phyloP scores from a whole-genome alignment of 179 eudicot genomes.

The Spergularia azorica region DNA sequence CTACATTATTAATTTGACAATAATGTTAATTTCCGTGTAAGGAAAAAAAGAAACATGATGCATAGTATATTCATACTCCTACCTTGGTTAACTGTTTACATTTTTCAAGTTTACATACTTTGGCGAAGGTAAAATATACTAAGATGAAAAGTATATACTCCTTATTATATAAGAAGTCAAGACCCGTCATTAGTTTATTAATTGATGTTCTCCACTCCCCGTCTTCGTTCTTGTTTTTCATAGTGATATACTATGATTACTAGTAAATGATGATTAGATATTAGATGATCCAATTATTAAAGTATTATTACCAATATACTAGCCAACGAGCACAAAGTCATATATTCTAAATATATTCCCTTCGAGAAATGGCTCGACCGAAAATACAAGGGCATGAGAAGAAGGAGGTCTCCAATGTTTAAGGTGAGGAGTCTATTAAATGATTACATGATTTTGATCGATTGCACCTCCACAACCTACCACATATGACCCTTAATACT shows the following conservation, averaged over 20 bases:
- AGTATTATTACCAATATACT: not conserved
- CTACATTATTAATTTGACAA: too few species aligned
- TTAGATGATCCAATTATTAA: not conserved
- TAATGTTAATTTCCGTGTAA: too few species aligned
- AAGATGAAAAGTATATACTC: too few species aligned
- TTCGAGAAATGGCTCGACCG: conserved; percentile 23
- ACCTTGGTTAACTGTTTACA: too few species aligned
- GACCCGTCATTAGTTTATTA: too few species aligned
- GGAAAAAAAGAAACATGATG: too few species aligned
- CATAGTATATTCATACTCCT: too few species aligned
- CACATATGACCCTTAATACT: not conserved
- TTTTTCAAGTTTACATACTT: too few species aligned
- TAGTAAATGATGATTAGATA: not conserved
- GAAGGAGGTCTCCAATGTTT: not conserved
- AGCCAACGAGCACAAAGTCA: not conserved
- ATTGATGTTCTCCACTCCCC: too few species aligned
- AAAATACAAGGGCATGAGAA: conserved; percentile 1
- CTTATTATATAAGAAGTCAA: too few species aligned
- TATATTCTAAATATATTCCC: not conserved
- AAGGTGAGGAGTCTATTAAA: conserved; percentile 17
- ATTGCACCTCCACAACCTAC: conserved; percentile 31
- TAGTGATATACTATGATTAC: not conserved
- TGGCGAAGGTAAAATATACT: too few species aligned
- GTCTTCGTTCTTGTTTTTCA: not conserved
- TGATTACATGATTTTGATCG: conserved; percentile 13